A percentile compares a stretch with the other conserved stretches of the same genome.
Evolutionary conservation across 257 asterid genomes (phyloP).

Genomic region (Thymus quinquecostatus): DNA sequence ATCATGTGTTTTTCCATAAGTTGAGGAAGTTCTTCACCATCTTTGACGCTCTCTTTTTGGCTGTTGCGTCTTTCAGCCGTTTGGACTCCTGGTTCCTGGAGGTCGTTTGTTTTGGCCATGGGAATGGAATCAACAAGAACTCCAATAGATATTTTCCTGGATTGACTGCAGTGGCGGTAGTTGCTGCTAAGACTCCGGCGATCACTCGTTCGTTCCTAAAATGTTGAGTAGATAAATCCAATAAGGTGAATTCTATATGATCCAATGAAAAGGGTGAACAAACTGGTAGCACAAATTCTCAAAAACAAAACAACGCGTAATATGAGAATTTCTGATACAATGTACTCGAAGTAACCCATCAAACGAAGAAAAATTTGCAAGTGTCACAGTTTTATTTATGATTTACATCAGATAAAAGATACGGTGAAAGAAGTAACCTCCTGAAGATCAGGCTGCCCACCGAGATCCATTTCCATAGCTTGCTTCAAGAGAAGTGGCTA

Average conservation of each 20-base stretch:
- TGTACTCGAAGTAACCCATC: conserved; percentile 1
- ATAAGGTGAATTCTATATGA: conserved; percentile 23
- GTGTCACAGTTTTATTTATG: conserved; percentile 7
- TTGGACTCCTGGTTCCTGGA: conserved; percentile 37
- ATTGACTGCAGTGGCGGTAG: conserved; percentile 54
- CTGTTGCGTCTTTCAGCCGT: conserved; percentile 40
- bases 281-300: conserved; percentile 3
- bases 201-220: conserved; percentile 56
- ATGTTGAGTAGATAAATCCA: conserved; percentile 30
- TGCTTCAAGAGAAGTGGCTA: conserved; percentile 28
- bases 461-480: conserved; percentile 36
- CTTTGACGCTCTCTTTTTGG: conserved; percentile 40
- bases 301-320: conserved; percentile 7
- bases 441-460: conserved; percentile 34
- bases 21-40: conserved; percentile 38
- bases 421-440: conserved; percentile 35
- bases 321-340: conserved; percentile 4
- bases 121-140: conserved; percentile 58
- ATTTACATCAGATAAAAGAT: conserved; percentile 4
- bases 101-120: conserved; percentile 40
- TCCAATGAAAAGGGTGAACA: conserved; percentile 17
- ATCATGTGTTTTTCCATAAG: conserved; percentile 42
- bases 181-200: conserved; percentile 58
- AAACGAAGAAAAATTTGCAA: conserved; percentile 16
- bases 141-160: conserved; percentile 86